Base-by-base conservation (phyloP, 148 eudicot species). In the Camellia sinensis region DNA sequence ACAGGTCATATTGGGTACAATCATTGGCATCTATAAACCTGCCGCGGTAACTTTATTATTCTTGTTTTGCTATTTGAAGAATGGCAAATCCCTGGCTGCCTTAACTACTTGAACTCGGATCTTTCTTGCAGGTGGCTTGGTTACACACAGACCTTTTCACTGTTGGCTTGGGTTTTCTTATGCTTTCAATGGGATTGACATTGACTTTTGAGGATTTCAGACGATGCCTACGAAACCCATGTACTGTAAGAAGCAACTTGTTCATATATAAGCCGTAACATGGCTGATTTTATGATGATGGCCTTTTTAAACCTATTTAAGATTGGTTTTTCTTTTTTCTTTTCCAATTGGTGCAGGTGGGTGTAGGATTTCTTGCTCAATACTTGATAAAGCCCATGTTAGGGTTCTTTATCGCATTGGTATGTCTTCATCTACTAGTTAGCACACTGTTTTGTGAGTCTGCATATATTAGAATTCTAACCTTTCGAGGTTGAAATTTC, bases 101-200 rank as follows among this genome's bases (percentile, higher is more conserved):
- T 70, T 62, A 74, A 8, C 77, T 56, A 48, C 12, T 52, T 41
- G 57, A 72, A 5, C n/a, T 17, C 71, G 82, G 65, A 74, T 7
- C 84, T 69, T 81, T 83, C 41, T 60, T 76, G 84, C 87, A 94
- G 98, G 98, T 97, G 74, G 92, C 99, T 80, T 97, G 99, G 99
- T 88, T 97, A 74, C 82, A 94, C 84, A 94, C 98, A 46, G 99
- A 97, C 84, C 90, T 94, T 64, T 97, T 97, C 82, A 97, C 99
- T 66, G 82, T 89, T 81, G 98, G 98, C 50, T 87, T 97, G 90
- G 98, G 99, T 78, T 97, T 97, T 81, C 99, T 97, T 80, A 97
- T 97, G 99, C 97, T 97, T 85, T 97, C 98, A 48, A 97, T 97
- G 99, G 99, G 99, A 64, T 83, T 94, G 91, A 97, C 98, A 19